phyloP scores from a whole-genome alignment of 2,329 filamentous ascomycete genomes.

The Calonectria honghensis region DNA sequence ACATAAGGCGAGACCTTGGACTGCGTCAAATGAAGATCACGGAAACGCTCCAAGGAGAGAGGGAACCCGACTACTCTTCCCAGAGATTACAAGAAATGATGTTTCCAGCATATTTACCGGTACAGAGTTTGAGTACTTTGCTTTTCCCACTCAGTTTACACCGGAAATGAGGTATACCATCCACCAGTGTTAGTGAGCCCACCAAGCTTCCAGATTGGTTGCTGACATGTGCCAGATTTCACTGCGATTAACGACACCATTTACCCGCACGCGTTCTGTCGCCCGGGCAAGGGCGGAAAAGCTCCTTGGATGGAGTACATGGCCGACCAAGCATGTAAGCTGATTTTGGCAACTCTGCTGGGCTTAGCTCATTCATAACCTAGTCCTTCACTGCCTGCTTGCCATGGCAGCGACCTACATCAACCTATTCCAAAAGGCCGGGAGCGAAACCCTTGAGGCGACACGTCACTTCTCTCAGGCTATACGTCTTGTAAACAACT shows the following conservation, averaged over 20 bases:
- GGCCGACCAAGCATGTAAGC: constrained; percentile 47
- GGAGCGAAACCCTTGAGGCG: constrained; percentile 48
- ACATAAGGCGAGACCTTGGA: too few relatives aligned
- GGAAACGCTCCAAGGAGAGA: background rate
- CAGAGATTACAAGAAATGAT: constrained; percentile 38
- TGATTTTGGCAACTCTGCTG: too few relatives aligned
- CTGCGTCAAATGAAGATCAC: background rate
- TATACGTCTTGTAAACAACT: constrained; percentile 42
- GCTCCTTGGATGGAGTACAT: constrained; percentile 49
- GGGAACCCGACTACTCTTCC: constrained; percentile 39
- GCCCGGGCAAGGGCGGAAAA: constrained; percentile 33
- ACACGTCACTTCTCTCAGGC: constrained; percentile 49
- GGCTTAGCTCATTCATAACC: background rate
- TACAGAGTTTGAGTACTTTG: constrained; percentile 47
- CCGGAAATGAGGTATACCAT: constrained; percentile 47
- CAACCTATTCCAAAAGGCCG: constrained; percentile 42
- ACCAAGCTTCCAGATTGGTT: background rate
- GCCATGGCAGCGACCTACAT: constrained; percentile 49
- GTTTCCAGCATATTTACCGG: constrained; percentile 36
- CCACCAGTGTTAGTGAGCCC: constrained; percentile 45
- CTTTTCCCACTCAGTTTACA: constrained; percentile 49
- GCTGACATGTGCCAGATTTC: constrained; percentile 41
- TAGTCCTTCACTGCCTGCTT: constrained; percentile 50
- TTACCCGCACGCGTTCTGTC: constrained; percentile 48
- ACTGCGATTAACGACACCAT: constrained; percentile 41